Evolutionary conservation across 73 alveolate genomes (phyloP).

Genomic region (Breviolum minutum): DNA sequence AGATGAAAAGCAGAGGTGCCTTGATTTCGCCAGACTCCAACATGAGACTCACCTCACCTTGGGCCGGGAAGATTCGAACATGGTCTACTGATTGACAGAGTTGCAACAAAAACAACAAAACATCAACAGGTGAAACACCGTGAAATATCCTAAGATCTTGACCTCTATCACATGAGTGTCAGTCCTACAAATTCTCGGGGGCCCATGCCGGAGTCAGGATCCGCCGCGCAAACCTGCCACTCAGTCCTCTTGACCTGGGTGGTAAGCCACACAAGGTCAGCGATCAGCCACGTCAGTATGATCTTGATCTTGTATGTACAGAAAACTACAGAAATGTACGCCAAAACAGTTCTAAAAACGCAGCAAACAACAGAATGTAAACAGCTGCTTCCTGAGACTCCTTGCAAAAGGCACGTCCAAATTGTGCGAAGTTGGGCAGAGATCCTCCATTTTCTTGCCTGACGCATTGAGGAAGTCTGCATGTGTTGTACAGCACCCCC

Average conservation of each 20-base stretch:
- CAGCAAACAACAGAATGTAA: no score
- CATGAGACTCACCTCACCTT: slow-evolving; percentile 95
- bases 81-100: neutral
- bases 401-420: slow-evolving; percentile 95
- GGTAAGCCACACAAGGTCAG: neutral
- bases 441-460: slow-evolving; percentile 87
- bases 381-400: neutral
- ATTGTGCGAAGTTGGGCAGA: slow-evolving; percentile 95
- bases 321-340: no score
- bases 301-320: no score
- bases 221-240: slow-evolving; percentile 51
- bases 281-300: neutral
- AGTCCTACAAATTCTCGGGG: no score
- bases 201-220: slow-evolving; percentile 13
- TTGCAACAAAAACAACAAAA: neutral
- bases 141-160: no score
- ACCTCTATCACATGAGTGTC: no score
- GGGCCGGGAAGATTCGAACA: neutral
- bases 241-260: slow-evolving; percentile 32
- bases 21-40: slow-evolving; percentile 84
- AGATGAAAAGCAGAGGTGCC: slow-evolving; percentile 38
- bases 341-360: no score
- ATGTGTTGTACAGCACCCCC: neutral
- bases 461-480: neutral
- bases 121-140: no score